Percentiles rank a stretch among this genome's conserved stretches.
Evolutionary conservation across 2,329 filamentous ascomycete genomes (phyloP).

Genomic region (Triangularia setosa): DNA sequence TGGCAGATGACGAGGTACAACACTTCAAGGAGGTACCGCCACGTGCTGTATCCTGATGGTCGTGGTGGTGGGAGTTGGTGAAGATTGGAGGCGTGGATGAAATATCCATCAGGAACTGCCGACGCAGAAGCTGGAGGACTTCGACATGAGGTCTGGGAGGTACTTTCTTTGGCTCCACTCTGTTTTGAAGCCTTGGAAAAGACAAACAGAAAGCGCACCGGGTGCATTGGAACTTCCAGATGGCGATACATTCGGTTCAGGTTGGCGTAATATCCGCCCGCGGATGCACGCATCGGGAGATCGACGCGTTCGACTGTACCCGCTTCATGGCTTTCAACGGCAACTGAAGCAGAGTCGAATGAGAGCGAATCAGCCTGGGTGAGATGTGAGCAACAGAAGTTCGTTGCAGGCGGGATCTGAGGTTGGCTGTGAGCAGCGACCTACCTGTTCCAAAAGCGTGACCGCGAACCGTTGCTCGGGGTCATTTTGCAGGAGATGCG

Average conservation of each 20-base stretch:
- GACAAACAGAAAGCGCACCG: constrained; percentile 10
- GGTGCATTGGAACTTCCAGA: constrained; percentile 4
- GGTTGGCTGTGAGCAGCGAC: background rate
- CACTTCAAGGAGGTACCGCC: constrained; percentile 3
- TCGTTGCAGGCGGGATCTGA: background rate
- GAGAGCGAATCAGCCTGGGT: constrained; percentile 8
- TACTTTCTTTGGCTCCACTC: background rate
- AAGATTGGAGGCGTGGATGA: constrained; percentile 8
- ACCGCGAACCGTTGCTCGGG: constrained; percentile 1
- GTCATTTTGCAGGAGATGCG: constrained; percentile 8
- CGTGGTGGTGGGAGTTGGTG: constrained; percentile 8
- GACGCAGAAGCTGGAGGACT: background rate
- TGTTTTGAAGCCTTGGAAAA: constrained; percentile 5
- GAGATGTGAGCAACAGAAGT: background rate
- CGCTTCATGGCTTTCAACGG: constrained; percentile 4
- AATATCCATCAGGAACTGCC: constrained; percentile 1
- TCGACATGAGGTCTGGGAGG: background rate
- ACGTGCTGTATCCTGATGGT: background rate
- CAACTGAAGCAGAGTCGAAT: constrained; percentile 10
- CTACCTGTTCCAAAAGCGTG: constrained; percentile 9
- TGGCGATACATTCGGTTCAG: constrained; percentile 12
- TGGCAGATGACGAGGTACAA: constrained; percentile 11
- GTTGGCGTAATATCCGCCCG: constrained; percentile 7
- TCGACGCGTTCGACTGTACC: constrained; percentile 4
- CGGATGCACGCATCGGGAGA: constrained; percentile 8